Evolutionary conservation across 2,329 filamentous ascomycete genomes (phyloP), one percentile per base, ranked within the genome.

Genomic region (Trichoderma koningiopsis): DNA sequence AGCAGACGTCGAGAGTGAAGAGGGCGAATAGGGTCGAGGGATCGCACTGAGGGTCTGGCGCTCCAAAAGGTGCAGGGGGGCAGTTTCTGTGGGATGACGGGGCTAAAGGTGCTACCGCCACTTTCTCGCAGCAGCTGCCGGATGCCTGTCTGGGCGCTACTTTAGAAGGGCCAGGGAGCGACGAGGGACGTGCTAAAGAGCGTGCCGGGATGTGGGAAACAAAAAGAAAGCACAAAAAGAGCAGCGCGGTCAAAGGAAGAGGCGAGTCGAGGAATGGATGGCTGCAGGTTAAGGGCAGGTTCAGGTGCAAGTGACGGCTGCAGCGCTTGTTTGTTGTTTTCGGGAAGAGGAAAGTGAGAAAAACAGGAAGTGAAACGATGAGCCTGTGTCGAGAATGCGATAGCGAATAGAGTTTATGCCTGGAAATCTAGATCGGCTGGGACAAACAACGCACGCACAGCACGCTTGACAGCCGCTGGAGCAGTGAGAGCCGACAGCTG

Each of bases 21-120:
- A 69, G 53, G 60, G 61, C 68, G 68, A 69, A 69, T 69, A 69
- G 68, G 68, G 68, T 69, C 61, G 53, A 69, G 60, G 56, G 37
- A 62, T 65, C 53, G 58, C 67, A 63, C 67, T 63, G 67, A 68
- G 67, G 58, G 58, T 63, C 67, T 68, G 43, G 35, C 40, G 16
- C 63, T 63, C 67, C 59, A 66, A 66, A 58, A 47, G 59, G 52
- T 64, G 63, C 35, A 59, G 43, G 68, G 57, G 31, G 49, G 40
- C 49, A 24, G 43, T 59, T 68, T 56, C 29, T 58, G 35, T 56
- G 53, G 68, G 52, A 65, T 66, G 60, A 66, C 60, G 58, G 61
- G 68, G 60, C 60, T n/a, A 58, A 31, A 53, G 35, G 49, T 65
- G 61, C 68, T 67, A 61, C 68, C 68, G 68, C 68, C 68, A 70